phyloP scores from a whole-genome alignment of 805 yeast species.

The Yamadazyma scolyti region DNA sequence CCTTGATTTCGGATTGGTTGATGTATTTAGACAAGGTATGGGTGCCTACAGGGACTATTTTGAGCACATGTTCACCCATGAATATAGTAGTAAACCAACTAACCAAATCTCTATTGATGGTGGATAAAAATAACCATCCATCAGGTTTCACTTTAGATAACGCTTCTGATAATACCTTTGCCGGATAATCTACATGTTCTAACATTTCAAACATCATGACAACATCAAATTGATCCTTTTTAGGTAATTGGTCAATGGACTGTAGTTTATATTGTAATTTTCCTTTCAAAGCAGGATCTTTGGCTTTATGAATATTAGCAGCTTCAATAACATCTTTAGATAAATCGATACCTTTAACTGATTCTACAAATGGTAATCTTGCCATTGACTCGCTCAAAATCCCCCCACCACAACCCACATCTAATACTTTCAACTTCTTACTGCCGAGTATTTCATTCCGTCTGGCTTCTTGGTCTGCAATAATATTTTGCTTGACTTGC shows the following conservation, averaged over 20 bases:
- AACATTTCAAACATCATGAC: conserved; percentile 92
- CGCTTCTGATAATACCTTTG: conserved; percentile 66
- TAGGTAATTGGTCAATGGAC: conserved; percentile 58
- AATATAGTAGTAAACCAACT: conserved; percentile 93
- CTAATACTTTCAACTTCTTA: conserved; percentile 56
- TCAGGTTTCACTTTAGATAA: conserved; percentile 67
- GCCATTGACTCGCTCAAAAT: conserved; percentile 84
- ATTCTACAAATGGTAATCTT: conserved; percentile 56
- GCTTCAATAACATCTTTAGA: conserved; percentile 79
- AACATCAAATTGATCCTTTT: conserved; percentile 56
- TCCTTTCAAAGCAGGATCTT: conserved; percentile 58
- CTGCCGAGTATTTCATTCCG: conserved; percentile 32
- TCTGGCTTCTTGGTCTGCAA: conserved; percentile 46
- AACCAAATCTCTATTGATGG: conserved; percentile 83
- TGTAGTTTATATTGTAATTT: conserved; percentile 59
- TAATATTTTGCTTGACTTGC: conserved; percentile 45
- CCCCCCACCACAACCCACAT: conserved; percentile 99
- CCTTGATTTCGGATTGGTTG: conserved; percentile 64
- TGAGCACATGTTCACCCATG: conserved; percentile 76
- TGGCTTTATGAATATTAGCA: conserved; percentile 62
- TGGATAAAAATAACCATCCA: conserved; percentile 83
- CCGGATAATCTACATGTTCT: conserved; percentile 89
- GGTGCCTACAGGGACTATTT: conserved; percentile 88
- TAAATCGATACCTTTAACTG: conserved; percentile 81
- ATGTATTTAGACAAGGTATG: conserved; percentile 87